phyloP scores from a whole-genome alignment of 768 basidiomycete genomes.

The Amanita rubescens region DNA sequence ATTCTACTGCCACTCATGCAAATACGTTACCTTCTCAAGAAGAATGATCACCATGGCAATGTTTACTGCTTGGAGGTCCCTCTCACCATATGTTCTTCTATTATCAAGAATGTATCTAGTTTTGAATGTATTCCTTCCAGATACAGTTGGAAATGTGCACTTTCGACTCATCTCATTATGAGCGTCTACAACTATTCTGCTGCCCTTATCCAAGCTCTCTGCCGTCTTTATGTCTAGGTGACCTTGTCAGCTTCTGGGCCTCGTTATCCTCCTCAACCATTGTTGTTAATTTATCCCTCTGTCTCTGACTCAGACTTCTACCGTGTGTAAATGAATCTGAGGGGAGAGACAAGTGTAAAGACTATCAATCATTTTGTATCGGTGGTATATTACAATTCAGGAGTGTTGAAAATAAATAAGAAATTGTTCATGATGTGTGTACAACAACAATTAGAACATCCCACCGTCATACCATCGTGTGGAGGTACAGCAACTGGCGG shows the following conservation, averaged over 20 bases:
- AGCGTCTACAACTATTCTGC: conserved; percentile 1
- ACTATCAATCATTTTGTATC: too few species aligned
- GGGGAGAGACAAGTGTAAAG: too few species aligned
- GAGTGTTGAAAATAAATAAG: too few species aligned
- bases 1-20: background rate
- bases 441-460: too few species aligned
- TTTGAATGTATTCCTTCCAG: background rate
- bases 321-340: too few species aligned
- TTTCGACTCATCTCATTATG: background rate
- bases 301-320: too few species aligned
- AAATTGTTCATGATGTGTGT: too few species aligned
- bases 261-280: background rate
- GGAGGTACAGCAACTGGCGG: conserved; percentile 40
- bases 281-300: background rate
- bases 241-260: background rate
- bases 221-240: background rate
- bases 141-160: background rate
- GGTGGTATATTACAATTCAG: too few species aligned
- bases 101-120: too few species aligned
- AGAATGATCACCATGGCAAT: background rate
- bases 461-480: conserved; percentile 26
- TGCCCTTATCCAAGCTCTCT: background rate
- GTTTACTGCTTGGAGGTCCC: too few species aligned
- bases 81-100: background rate
- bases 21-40: background rate